These are phyloP conservation scores for Volutella citrinella DNA, from an alignment of 2,329 filamentous ascomycete species.

Conservation along the genomic window DNA sequence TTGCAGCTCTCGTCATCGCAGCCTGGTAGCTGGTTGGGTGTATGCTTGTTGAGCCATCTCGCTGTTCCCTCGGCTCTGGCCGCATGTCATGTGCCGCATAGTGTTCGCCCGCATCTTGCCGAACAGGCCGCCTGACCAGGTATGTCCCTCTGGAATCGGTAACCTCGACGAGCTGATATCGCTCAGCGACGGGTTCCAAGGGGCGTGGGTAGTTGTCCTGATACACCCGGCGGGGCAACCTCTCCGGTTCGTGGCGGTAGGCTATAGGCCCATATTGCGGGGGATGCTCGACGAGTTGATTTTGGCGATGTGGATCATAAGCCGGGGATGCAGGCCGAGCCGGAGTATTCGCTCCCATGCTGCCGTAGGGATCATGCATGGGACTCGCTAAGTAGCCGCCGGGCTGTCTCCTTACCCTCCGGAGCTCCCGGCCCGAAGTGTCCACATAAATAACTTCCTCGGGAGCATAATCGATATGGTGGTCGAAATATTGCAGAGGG, in stretches of 20 bases:
- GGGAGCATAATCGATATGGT: conserved; percentile 7
- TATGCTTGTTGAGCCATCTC: conserved; percentile 8
- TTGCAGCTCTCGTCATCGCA: no score
- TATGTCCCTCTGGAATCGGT: conserved; percentile 44
- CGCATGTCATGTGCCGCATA: conserved; percentile 25
- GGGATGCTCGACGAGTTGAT: conserved; percentile 9
- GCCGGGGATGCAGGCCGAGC: no score
- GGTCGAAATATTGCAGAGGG: conserved; percentile 2
- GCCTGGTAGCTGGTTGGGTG: conserved; percentile 1
- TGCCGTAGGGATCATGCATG: conserved; percentile 1
- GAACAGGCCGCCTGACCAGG: conserved; percentile 41
- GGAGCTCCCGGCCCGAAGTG: conserved; percentile 20
- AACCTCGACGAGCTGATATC: conserved; percentile 46
- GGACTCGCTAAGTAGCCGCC: conserved; percentile 11
- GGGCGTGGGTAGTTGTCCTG: conserved; percentile 11
- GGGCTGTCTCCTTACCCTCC: conserved; percentile 17
- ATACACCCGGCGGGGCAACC: conserved; percentile 5
- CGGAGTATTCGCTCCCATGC: no score
- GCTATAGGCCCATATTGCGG: conserved; percentile 9
- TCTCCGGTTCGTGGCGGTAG: conserved; percentile 9
- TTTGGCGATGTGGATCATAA: no score
- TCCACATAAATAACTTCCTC: conserved; percentile 26
- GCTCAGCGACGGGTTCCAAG: conserved; percentile 19
- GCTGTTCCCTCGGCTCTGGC: conserved; percentile 10
- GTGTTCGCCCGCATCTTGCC: conserved; percentile 22